phyloP scores from a whole-genome alignment of 2,329 filamentous ascomycete genomes.

The Penicillium sp. region DNA sequence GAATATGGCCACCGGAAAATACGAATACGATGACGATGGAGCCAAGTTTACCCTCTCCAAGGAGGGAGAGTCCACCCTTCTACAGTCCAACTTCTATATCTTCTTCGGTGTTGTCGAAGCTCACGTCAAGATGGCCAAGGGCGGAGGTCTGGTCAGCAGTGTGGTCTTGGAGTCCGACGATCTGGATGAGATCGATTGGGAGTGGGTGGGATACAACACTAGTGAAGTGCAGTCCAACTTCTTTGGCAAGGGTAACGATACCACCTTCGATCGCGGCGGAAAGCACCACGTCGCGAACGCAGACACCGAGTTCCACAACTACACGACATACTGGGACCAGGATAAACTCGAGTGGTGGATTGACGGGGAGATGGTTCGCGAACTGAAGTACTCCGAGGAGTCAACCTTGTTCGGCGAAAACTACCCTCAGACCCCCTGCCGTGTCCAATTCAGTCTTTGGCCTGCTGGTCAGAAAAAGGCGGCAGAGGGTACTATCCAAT shows the following conservation, averaged over 20 bases:
- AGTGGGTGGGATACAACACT: constrained; percentile 43
- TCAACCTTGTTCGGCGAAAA: constrained; percentile 48
- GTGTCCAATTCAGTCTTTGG: constrained; percentile 68
- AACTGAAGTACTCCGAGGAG: constrained; percentile 58
- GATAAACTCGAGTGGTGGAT: constrained; percentile 65
- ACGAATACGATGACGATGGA: constrained; percentile 62
- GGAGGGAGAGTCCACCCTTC: constrained; percentile 72
- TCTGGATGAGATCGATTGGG: constrained; percentile 81
- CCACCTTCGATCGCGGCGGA: constrained; percentile 74
- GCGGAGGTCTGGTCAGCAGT: constrained; percentile 73
- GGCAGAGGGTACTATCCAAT: constrained; percentile 54
- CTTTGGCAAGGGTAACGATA: constrained; percentile 85
- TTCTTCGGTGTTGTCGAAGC: constrained; percentile 81
- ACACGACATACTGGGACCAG: constrained; percentile 64
- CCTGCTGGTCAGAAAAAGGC: constrained; percentile 55
- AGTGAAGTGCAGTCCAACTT: constrained; percentile 74
- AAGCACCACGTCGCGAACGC: constrained; percentile 67
- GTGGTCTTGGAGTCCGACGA: constrained; percentile 82
- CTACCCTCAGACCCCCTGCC: constrained; percentile 72
- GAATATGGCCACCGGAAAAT: constrained; percentile 65
- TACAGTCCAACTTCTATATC: constrained; percentile 77
- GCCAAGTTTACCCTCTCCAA: constrained; percentile 70
- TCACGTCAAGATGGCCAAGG: constrained; percentile 70
- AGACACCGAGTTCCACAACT: constrained; percentile 48
- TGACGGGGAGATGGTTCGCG: constrained; percentile 60